These are phyloP conservation scores for Neurospora sp. DNA, from an alignment of 495 filamentous ascomycete species.

Conservation along the genomic window DNA sequence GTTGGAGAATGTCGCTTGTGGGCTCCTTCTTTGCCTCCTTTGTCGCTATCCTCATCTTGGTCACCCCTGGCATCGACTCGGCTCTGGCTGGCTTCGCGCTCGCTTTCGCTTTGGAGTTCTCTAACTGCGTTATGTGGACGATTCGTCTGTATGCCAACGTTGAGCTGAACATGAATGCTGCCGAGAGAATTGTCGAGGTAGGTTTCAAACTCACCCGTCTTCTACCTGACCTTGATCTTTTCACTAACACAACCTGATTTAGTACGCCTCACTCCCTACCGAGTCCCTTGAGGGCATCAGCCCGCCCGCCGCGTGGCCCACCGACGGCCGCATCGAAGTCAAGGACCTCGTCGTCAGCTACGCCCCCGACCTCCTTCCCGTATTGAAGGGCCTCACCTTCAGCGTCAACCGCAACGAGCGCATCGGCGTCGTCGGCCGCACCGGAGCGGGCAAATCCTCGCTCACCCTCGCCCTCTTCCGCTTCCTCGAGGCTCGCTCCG, in stretches of 20 bases:
- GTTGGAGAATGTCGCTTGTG: slow-evolving; percentile 57
- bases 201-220: neutral
- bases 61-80: slow-evolving; percentile 54
- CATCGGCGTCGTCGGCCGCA: slow-evolving; percentile 75
- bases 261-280: slow-evolving; percentile 58
- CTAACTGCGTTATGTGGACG: slow-evolving; percentile 44
- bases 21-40: slow-evolving; percentile 60
- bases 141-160: slow-evolving; percentile 52
- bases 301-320: slow-evolving; percentile 72
- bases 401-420: slow-evolving; percentile 60
- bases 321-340: slow-evolving; percentile 64
- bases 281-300: slow-evolving; percentile 51
- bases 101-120: slow-evolving; percentile 46
- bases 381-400: slow-evolving; percentile 68
- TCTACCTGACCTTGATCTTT: neutral
- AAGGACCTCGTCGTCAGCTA: slow-evolving; percentile 65
- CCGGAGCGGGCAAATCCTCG: slow-evolving; percentile 80
- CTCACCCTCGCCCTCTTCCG: slow-evolving; percentile 76
- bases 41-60: slow-evolving; percentile 54
- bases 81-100: slow-evolving; percentile 74
- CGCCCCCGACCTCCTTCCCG: slow-evolving; percentile 62
- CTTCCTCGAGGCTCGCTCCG: slow-evolving; percentile 64
- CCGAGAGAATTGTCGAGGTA: slow-evolving; percentile 67
- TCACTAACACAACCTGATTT: neutral
- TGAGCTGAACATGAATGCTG: slow-evolving; percentile 77